A percentile compares a stretch with the other conserved stretches of the same genome.
These are phyloP conservation scores for Globisporangium recalcitrans DNA, from an alignment of 352 stramenopile genomes.

Conservation along the genomic window DNA sequence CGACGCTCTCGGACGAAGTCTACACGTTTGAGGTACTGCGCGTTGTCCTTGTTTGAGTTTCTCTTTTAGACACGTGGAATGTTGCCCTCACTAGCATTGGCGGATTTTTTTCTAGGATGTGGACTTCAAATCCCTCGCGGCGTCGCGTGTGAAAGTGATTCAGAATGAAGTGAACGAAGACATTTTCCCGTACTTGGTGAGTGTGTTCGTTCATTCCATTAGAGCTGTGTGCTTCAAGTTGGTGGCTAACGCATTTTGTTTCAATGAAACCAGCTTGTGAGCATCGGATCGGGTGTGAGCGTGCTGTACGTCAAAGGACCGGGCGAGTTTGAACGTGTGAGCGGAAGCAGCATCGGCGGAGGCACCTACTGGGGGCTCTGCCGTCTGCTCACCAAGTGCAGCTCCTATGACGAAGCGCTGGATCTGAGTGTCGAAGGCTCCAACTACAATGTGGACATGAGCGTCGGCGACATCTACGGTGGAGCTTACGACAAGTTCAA, in stretches of 20 bases:
- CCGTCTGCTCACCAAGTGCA: slow-evolving; percentile 89
- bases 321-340: slow-evolving; percentile 95
- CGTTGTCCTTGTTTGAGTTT: neutral
- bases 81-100: neutral
- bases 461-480: slow-evolving; percentile 99
- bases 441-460: slow-evolving; percentile 93
- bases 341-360: slow-evolving; percentile 96
- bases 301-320: slow-evolving; percentile 93
- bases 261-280: slow-evolving; percentile 80
- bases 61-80: neutral
- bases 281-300: slow-evolving; percentile 97
- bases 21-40: slow-evolving; percentile 93
- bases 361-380: slow-evolving; percentile 99
- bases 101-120: slow-evolving; percentile 56
- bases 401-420: slow-evolving; percentile 80
- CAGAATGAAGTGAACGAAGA: slow-evolving; percentile 72
- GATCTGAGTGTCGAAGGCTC: slow-evolving; percentile 75
- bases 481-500: slow-evolving; percentile 93
- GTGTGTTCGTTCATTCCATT: slow-evolving; percentile 6
- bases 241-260: slow-evolving; percentile 4
- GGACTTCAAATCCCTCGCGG: slow-evolving; percentile 68
- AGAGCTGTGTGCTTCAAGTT: neutral
- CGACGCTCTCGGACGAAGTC: slow-evolving; percentile 94
- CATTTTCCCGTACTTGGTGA: slow-evolving; percentile 82
- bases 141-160: slow-evolving; percentile 74